Evolutionary conservation across 1,284 basidiomycete species (phyloP).

Genomic region (Inonotus obliquus): DNA sequence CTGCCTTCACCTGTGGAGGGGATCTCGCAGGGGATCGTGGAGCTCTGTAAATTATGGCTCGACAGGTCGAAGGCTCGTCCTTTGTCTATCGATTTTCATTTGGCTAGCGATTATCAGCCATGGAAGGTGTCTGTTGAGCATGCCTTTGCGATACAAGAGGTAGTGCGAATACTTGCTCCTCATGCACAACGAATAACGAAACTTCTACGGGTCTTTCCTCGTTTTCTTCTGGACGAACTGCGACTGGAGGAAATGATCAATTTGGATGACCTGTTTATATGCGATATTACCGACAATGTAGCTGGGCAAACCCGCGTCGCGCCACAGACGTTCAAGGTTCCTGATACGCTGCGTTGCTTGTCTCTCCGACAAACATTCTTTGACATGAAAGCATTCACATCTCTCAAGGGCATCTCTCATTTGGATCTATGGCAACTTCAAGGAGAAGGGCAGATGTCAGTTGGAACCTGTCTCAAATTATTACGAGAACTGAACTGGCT

Average conservation of each 20-base stretch:
- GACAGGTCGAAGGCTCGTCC: constrained; percentile 11
- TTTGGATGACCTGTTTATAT: constrained; percentile 19
- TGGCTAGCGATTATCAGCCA: constrained; percentile 19
- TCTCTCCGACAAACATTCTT: constrained; percentile 19
- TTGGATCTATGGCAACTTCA: constrained; percentile 20
- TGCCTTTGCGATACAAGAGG: constrained; percentile 5
- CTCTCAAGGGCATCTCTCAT: constrained; percentile 11
- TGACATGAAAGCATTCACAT: constrained; percentile 16
- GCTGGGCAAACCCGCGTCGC: constrained; percentile 5
- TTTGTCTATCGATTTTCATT: constrained; percentile 16
- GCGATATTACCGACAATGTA: constrained; percentile 14
- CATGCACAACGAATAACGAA: constrained; percentile 18
- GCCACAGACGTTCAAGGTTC: constrained; percentile 10
- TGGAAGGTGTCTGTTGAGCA: constrained; percentile 18
- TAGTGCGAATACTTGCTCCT: constrained; percentile 15
- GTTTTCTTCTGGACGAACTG: constrained; percentile 15
- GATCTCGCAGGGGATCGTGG: constrained; percentile 9
- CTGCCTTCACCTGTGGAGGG: constrained; percentile 18
- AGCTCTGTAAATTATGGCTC: constrained; percentile 17
- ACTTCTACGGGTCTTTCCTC: constrained; percentile 17
- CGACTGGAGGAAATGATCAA: constrained; percentile 14
- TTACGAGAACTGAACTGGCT: constrained; percentile 14
- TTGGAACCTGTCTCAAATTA: constrained; percentile 11
- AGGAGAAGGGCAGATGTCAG: constrained; percentile 17
- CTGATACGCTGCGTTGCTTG: constrained; percentile 13